A percentile compares a stretch with the other conserved stretches of the same genome.
phyloP scores from a whole-genome alignment of 257 asterid species.

The Fraxinus cuspidata region DNA sequence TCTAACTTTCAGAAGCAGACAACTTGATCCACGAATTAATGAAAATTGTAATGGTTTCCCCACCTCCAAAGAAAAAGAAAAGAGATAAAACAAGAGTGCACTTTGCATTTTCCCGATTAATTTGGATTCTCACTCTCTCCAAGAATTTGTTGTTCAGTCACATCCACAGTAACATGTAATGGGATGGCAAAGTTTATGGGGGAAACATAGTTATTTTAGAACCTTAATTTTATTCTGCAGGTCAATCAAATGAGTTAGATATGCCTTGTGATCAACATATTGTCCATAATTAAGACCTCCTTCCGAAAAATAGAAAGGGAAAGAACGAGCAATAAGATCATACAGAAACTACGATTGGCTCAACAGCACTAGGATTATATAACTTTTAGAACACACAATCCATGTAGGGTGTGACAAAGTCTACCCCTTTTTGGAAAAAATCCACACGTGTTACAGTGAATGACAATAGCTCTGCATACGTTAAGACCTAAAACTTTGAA shows the following conservation, averaged over 20 bases:
- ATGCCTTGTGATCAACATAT: neutral
- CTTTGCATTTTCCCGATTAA: neutral
- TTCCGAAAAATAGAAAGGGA: too few species aligned
- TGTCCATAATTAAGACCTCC: too few species aligned
- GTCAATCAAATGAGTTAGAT: neutral
- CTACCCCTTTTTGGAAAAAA: too few species aligned
- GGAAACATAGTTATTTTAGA: neutral
- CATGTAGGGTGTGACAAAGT: neutral
- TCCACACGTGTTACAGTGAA: neutral
- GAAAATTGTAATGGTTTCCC: neutral
- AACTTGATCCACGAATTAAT: neutral
- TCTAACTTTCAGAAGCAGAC: neutral
- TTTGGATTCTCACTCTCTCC: neutral
- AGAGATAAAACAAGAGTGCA: neutral
- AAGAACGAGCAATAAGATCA: neutral
- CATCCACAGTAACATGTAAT: neutral
- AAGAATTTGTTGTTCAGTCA: neutral
- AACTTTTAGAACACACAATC: neutral
- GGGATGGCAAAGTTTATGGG: neutral
- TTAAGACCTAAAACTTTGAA: neutral
- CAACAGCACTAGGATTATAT: neutral
- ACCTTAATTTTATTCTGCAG: neutral
- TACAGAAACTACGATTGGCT: neutral
- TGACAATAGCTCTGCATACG: neutral
- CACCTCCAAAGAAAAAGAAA: neutral